Base-by-base conservation (phyloP, 306 rosid species). In the Lablab purpureus region DNA sequence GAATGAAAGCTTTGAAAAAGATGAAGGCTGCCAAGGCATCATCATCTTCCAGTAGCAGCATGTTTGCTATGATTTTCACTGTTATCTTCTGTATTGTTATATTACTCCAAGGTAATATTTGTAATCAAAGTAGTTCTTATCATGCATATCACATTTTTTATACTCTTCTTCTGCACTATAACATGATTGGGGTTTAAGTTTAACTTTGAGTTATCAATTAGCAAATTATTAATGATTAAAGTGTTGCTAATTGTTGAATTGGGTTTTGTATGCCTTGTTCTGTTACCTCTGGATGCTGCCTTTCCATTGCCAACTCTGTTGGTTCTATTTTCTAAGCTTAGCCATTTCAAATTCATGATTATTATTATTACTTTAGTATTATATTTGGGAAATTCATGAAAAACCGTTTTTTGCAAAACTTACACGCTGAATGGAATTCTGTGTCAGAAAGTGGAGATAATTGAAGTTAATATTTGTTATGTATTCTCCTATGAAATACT, bases 1-100 rank as follows among this genome's bases (percentile, higher is more conserved):
- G 91, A 55, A 87, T 89, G 90, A 95, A 90, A 80, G 91, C 91
- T 37, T 77, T 93, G 80, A 93, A 88, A 92, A 91, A 87, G 85
- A 83, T 86, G 96, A 95, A 87, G 86, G 88, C 90, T 32, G 89
- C 87, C 10, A 93, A 91, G 76, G 37, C 88, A 3, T 80, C 91
- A 2, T 82, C 92, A 14, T 80, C 90, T 74, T 74, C 79, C 28
- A 75, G 68, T 59, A 85, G 91, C 88, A 88, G 84, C 85, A 46
- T 89, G 45, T 65, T 92, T 54, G 94, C 99, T 25, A 58, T 82
- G 91, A 74, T 93, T 78, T 87, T 93, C 81, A 91, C 98, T n/a
- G 21, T 89, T 78, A 83, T 91, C 83, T 96, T 96, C 87, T 89
- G 88, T 74, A 84, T 93, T 37, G 94, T 96, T 54, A 87, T 96